phyloP scores from a whole-genome alignment of 78 protist genomes.

The Corallochytrium limacisporum region DNA sequence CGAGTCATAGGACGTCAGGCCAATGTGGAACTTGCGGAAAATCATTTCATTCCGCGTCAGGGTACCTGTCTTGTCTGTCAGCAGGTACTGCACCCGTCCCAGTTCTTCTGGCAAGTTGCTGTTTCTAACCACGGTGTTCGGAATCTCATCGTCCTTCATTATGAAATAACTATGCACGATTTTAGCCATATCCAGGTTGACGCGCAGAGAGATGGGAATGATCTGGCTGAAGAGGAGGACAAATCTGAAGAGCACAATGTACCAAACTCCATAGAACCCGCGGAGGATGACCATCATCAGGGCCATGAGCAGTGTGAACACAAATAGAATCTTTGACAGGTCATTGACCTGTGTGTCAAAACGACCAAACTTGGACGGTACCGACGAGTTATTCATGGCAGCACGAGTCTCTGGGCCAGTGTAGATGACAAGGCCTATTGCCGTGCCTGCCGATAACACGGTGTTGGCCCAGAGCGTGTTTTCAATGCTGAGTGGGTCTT shows the following conservation, averaged over 20 bases:
- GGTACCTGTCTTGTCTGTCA: conserved; percentile 97
- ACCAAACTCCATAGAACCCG: conserved; percentile 50
- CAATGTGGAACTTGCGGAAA: too few relatives aligned
- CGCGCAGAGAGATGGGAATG: conserved; percentile 85
- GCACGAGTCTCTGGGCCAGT: conserved; percentile 90
- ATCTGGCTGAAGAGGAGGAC: conserved; percentile 85
- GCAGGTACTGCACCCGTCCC: conserved; percentile 83
- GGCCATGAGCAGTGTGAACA: conserved; percentile 52
- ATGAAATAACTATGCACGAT: conserved; percentile 33
- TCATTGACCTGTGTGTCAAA: conserved; percentile 76
- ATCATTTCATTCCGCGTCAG: conserved; percentile 77
- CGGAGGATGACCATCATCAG: conserved; percentile 55
- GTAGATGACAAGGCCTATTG: conserved; percentile 53
- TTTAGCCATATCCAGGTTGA: conserved; percentile 78
- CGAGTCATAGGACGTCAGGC: neutral
- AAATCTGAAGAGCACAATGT: conserved; percentile 65
- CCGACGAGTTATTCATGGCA: conserved; percentile 71
- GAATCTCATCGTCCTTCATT: conserved; percentile 12
- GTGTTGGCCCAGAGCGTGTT: conserved; percentile 94
- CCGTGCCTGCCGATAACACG: conserved; percentile 78
- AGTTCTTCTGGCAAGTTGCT: conserved; percentile 91
- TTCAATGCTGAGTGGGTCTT: conserved; percentile 67
- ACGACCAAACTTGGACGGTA: conserved; percentile 68
- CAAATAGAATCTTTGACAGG: conserved; percentile 62
- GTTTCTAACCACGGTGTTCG: conserved; percentile 45